A percentile compares a stretch with the other conserved stretches of the same genome.
These are phyloP conservation scores for Martensiomyces pterosporus DNA, from an alignment of 192 early-diverging fungal species.

Conservation along the genomic window DNA sequence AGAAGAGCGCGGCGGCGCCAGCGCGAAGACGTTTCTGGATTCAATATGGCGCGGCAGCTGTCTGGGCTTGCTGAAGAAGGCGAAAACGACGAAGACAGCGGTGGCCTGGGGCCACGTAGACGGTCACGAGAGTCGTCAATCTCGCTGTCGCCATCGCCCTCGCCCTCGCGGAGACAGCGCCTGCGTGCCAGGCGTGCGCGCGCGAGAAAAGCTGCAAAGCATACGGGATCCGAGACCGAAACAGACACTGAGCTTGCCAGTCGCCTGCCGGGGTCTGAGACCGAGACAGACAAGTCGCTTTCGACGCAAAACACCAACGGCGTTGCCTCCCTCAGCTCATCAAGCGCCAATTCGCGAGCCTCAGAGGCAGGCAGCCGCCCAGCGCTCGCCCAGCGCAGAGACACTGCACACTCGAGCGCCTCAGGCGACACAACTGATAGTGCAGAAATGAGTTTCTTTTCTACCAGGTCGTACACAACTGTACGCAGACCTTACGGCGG, in stretches of 20 bases:
- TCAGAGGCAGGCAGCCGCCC: no score
- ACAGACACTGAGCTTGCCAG: constrained; percentile 16
- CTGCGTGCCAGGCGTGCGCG: constrained; percentile 9
- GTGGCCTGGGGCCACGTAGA: neutral
- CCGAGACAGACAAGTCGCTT: constrained; percentile 22
- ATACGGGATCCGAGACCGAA: constrained; percentile 30
- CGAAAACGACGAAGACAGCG: constrained; percentile 11
- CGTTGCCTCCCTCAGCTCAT: no score
- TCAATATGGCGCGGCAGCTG: constrained; percentile 27
- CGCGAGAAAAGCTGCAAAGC: neutral
- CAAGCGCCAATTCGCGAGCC: no score
- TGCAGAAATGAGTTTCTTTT: neutral
- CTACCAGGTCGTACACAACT: neutral
- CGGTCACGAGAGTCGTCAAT: constrained; percentile 13
- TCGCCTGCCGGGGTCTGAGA: constrained; percentile 18
- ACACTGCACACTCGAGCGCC: no score
- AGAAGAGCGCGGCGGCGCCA: constrained; percentile 4
- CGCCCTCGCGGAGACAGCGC: constrained; percentile 16
- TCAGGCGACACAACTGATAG: neutral
- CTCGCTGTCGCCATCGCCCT: constrained; percentile 19
- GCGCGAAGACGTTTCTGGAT: constrained; percentile 9
- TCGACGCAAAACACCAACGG: neutral
- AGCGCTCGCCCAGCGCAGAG: no score
- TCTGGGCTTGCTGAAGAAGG: constrained; percentile 30
- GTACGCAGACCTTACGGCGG: no score